Evolutionary conservation across 2,329 filamentous ascomycete genomes (phyloP), one percentile per base, ranked within the genome.

Genomic region (Apiospora hydei): DNA sequence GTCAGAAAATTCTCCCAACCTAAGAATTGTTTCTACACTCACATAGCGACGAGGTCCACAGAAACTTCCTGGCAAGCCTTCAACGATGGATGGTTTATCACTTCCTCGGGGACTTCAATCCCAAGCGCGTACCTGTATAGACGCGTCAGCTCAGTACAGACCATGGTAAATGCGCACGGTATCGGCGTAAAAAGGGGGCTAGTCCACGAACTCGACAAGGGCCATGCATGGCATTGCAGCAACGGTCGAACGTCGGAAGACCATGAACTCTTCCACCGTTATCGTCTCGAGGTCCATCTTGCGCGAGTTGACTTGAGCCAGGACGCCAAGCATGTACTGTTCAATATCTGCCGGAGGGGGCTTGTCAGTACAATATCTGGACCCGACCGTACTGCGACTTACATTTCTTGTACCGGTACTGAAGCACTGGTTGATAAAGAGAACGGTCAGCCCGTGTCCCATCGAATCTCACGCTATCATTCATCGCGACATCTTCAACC

Each of bases 31-130:
- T 6, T 1, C 6, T 1, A 10, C 16, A 72, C 75, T 7, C 72
- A 76, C 74, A 78, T 70, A n/a, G 72, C 72, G 4, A 74, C 71
- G 18, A 77, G 70, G 38, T 78, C 77, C 47, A 71, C 74, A 18
- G 73, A 69, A 34, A 77, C 71, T 44, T 74, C 69, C 49, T 73
- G 70, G 64, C 74, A 74, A 18, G 70, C 73, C 11, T 68, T 67
- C 8, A 77, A 69, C 34, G 75, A 76, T 0, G 72, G 71, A 24
- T 78, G 76, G 24, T 77, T 71, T 1, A 77, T 53, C 0, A 77
- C 70, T 1, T 74, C 46, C 16, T 75, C 69, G 18, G 77, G 72
- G 16, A 78, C 70, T 14, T 74, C 67, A 24, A 77, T 77, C 30
- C 69, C 72, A 26, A 49, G 41, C 4, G 69, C 69, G 34, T 61